Percentiles rank a stretch among this genome's conserved stretches.
Evolutionary conservation across 2,329 filamentous ascomycete genomes (phyloP).

Genomic region (Ascochyta fabae): DNA sequence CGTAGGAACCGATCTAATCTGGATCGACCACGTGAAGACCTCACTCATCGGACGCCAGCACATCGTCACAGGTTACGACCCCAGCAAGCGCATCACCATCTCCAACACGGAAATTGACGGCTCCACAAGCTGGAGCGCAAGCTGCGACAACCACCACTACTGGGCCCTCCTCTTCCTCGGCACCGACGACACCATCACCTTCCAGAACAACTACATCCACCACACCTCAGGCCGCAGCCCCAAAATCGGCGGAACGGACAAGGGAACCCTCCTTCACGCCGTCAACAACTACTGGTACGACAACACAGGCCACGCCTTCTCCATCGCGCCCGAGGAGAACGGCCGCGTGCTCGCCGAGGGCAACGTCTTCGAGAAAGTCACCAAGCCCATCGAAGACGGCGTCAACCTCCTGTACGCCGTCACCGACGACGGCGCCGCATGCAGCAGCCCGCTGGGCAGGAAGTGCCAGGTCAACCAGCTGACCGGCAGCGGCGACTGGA

Average conservation of each 20-base stretch:
- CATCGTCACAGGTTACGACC: conserved; percentile 24
- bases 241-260: conserved; percentile 23
- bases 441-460: conserved; percentile 16
- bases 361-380: conserved; percentile 26
- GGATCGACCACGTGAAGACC: conserved; percentile 43
- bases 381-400: conserved; percentile 11
- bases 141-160: conserved; percentile 34
- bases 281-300: conserved; percentile 29
- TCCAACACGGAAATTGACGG: conserved; percentile 34
- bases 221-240: conserved; percentile 31
- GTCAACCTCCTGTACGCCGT: conserved; percentile 14
- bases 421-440: conserved; percentile 9
- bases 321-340: conserved; percentile 10
- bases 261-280: conserved; percentile 24
- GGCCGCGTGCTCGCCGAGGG: conserved; percentile 25
- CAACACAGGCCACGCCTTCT: conserved; percentile 27
- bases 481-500: conserved; percentile 10
- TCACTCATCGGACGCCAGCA: conserved; percentile 28
- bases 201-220: conserved; percentile 35
- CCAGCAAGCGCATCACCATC: conserved; percentile 27
- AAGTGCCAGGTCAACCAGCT: conserved; percentile 17
- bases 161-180: conserved; percentile 29
- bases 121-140: conserved; percentile 24
- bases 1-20: conserved; percentile 39
- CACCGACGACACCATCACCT: conserved; percentile 26